Conservation (phyloP, 75 land plant species). For the Cryptomeria japonica region DNA sequence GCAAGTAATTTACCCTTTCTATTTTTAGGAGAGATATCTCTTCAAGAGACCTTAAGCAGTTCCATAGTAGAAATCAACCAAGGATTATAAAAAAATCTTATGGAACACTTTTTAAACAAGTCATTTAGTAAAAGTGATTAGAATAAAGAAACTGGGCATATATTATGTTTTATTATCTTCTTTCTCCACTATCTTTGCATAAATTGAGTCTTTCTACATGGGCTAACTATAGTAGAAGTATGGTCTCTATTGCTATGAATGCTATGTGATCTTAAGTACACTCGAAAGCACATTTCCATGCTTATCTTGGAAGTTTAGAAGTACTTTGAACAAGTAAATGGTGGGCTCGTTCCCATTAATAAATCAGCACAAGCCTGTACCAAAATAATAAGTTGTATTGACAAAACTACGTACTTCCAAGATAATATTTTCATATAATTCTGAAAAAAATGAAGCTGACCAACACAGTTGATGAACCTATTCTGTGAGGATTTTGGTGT, state of each 20-base stretch:
- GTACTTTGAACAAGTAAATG: not conserved
- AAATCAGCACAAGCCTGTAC: not conserved
- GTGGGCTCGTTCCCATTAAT: not conserved
- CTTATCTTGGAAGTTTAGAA: not conserved
- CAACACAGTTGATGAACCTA: not conserved
- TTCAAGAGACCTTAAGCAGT: not conserved
- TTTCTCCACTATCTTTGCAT: not conserved
- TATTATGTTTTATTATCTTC: not conserved
- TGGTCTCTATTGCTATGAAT: not conserved
- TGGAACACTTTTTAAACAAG: not conserved
- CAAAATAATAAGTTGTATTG: not conserved
- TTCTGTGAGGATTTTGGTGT: not conserved
- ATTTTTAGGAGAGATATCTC: not conserved
- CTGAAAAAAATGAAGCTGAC: not conserved
- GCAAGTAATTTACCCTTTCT: not conserved
- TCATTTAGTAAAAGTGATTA: not conserved
- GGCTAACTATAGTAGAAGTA: not conserved
- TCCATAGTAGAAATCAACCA: not conserved
- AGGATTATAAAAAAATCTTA: not conserved
- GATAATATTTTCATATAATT: not conserved
- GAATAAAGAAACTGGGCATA: not conserved
- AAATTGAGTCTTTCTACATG: not conserved
- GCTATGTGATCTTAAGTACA: not conserved
- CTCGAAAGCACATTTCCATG: not conserved
- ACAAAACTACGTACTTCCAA: not conserved